These are phyloP conservation scores for Sporothrix phasma DNA, from an alignment of 2,329 filamentous ascomycete species.

Conservation along the genomic window DNA sequence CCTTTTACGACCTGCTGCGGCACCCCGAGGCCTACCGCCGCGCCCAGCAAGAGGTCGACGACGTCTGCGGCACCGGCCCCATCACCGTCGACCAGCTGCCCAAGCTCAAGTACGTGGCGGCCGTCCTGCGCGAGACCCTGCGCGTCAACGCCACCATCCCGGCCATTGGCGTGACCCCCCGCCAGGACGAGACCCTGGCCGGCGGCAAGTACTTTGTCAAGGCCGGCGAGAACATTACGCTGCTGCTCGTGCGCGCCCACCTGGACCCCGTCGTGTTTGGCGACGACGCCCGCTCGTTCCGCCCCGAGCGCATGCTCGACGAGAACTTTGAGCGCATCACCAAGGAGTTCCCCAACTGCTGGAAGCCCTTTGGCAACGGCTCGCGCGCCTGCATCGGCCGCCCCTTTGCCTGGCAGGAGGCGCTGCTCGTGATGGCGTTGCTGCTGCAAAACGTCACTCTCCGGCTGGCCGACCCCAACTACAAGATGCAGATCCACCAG, in stretches of 20 bases:
- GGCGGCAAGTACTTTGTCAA: slow-evolving; percentile 46
- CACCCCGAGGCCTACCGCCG: slow-evolving; percentile 36
- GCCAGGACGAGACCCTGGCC: slow-evolving; percentile 25
- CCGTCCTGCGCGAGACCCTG: slow-evolving; percentile 43
- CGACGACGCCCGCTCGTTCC: slow-evolving; percentile 45
- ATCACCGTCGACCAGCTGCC: slow-evolving; percentile 41
- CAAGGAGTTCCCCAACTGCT: slow-evolving; percentile 29
- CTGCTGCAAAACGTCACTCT: slow-evolving; percentile 62
- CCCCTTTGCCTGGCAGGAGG: slow-evolving; percentile 46
- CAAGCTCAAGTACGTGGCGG: slow-evolving; percentile 21
- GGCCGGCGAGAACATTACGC: slow-evolving; percentile 30
- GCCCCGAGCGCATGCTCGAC: slow-evolving; percentile 52
- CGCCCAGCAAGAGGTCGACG: slow-evolving; percentile 44
- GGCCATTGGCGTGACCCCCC: background rate
- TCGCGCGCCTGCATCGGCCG: slow-evolving; percentile 43
- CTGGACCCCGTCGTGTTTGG: slow-evolving; percentile 48
- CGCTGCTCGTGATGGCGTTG: slow-evolving; percentile 38
- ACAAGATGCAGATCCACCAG: slow-evolving; percentile 42
- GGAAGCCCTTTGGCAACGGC: slow-evolving; percentile 47
- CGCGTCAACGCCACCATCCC: slow-evolving; percentile 34
- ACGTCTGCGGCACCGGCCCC: slow-evolving; percentile 35
- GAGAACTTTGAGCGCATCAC: slow-evolving; percentile 30
- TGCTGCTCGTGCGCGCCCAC: slow-evolving; percentile 40
- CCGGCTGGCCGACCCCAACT: slow-evolving; percentile 48
- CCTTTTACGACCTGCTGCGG: slow-evolving; percentile 40